Base-by-base conservation (phyloP, 192 early-diverging fungal species). In the Radiomyces spectabilis region DNA sequence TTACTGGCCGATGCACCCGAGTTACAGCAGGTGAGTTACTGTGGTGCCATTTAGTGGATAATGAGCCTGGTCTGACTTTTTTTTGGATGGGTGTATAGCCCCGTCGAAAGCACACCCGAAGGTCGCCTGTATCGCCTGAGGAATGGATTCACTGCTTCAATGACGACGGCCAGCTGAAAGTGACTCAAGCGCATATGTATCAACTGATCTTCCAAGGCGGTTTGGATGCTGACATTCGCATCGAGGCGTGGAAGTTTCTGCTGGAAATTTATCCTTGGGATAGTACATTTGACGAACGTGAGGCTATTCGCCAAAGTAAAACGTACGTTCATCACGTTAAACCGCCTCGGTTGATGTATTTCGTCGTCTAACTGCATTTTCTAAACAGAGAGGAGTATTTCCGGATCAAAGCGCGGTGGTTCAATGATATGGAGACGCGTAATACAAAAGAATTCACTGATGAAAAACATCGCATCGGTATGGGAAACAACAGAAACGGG, bases 171-270 rank as follows among this genome's bases (percentile, higher is more conserved):
- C 49, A 58, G 16, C 53, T 91, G 30, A 47, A 56, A 5, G 81
- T 72, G 2, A 51, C 74, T 19, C 51, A 76, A 8, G 74, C 60
- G 5, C 51, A 72, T 12, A 72, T 91, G 0, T 72, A 78, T 9
- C 66, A 73, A 9, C 68, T 75, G 5, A 74, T 91, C 10, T 91
- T 88, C 47, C 69, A 77, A 27, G 84, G 85, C 7, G 89, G 94
- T 9, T 66, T 97, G 2, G 85, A 93, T 33, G 75, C 81, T 31
- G 92, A 94, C 44, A 80, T 93, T 47, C 80, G 92, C 10, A 82
- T 87, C 5, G 79, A 91, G 39, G 91, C 91, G 4, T 97, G 93
- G 93, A 95, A 93, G 65, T 98, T 85, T 55, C 68, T 98, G 29
- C 61, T 96, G 32, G 78, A 74, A 5, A 74, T 96, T 1, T 94